A percentile compares a stretch with the other conserved stretches of the same genome.
Conservation (phyloP, 768 basidiomycete genomes). For the Tephrocybe sp. region DNA sequence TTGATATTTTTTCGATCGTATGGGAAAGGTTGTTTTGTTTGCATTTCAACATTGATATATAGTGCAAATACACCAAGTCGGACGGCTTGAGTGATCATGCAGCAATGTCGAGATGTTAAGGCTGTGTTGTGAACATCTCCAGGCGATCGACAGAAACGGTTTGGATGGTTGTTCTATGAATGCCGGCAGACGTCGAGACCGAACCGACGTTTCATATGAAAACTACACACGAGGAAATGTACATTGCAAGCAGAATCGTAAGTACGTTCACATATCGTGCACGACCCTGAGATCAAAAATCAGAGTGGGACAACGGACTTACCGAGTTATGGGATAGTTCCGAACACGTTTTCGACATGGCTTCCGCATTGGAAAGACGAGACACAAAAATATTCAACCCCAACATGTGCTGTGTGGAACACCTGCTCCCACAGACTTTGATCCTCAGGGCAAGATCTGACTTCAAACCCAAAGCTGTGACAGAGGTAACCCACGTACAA, state of each 20-base stretch:
- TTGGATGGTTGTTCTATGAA: constrained; percentile 13
- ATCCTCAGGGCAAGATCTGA: constrained; percentile 39
- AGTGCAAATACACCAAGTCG: background rate
- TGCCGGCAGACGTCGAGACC: constrained; percentile 8
- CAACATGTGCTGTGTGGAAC: constrained; percentile 28
- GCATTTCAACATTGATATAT: background rate
- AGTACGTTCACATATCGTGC: constrained; percentile 7
- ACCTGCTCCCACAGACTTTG: constrained; percentile 24
- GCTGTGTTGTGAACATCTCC: constrained; percentile 4
- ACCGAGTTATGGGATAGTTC: constrained; percentile 28
- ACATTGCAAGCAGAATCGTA: constrained; percentile 1
- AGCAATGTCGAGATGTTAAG: constrained; percentile 15
- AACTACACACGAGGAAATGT: background rate
- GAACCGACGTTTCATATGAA: constrained; percentile 6
- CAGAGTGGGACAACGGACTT: constrained; percentile 24
- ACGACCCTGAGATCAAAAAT: constrained; percentile 30
- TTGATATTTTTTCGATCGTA: constrained; percentile 6
- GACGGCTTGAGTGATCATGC: background rate
- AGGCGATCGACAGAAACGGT: constrained; percentile 13
- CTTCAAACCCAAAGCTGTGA: constrained; percentile 26
- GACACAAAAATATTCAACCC: constrained; percentile 29
- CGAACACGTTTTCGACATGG: constrained; percentile 30
- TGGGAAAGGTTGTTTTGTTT: constrained; percentile 8
- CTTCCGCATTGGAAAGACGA: constrained; percentile 29
- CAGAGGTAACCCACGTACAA: constrained; percentile 19